phyloP scores from a whole-genome alignment of 257 asterid species.

The Agastache rugosa region DNA sequence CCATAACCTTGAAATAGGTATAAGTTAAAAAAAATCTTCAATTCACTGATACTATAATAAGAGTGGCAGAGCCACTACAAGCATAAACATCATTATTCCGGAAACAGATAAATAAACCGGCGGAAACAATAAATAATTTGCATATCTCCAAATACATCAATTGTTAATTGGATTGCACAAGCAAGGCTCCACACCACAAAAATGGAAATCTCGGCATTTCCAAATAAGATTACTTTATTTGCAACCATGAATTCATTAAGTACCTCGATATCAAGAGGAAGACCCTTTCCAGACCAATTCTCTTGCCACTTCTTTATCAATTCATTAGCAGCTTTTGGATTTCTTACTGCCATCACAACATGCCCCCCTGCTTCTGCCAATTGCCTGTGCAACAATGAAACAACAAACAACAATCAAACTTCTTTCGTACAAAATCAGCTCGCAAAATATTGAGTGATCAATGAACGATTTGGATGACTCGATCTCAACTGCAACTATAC shows the following conservation, averaged over 20 bases:
- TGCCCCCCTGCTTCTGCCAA: conserved; percentile 96
- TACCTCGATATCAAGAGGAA: conserved; percentile 94
- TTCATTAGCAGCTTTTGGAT: conserved; percentile 71
- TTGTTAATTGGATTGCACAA: conserved; percentile 1
- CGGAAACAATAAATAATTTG: not conserved
- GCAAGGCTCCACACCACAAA: conserved; percentile 3
- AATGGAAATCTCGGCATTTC: not conserved
- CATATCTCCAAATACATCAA: conserved; percentile 20
- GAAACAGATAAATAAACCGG: not conserved
- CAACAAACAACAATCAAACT: not conserved
- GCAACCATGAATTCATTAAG: not conserved
- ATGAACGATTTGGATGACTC: conserved; percentile 1
- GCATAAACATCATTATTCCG: not conserved
- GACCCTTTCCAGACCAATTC: conserved; percentile 82
- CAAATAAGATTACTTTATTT: conserved; percentile 8
- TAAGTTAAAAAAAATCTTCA: conserved; percentile 10
- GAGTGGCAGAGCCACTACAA: not conserved
- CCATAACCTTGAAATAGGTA: conserved; percentile 72
- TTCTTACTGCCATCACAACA: conserved; percentile 96
- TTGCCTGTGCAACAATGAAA: conserved; percentile 55
- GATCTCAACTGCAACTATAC: not conserved
- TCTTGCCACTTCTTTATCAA: conserved; percentile 83
- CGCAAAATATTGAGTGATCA: not conserved
- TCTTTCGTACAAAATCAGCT: not conserved
- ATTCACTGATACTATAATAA: conserved; percentile 6